Evolutionary conservation across 2,329 filamentous ascomycete genomes (phyloP).

Genomic region (Fusarium nanum): DNA sequence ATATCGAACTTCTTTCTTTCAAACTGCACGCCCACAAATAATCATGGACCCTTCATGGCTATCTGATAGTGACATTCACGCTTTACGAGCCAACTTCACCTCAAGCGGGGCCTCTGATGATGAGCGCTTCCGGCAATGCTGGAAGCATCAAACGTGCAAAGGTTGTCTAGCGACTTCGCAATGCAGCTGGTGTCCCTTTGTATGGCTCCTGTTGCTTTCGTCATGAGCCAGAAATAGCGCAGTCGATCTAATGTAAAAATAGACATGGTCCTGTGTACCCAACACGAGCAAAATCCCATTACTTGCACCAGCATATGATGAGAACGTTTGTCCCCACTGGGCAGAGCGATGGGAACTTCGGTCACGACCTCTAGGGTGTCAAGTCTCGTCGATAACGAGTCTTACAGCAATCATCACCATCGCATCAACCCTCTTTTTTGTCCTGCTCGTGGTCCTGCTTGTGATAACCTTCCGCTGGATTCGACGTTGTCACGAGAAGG

Average conservation of each 20-base stretch:
- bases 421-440: constrained; percentile 45
- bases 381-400: constrained; percentile 52
- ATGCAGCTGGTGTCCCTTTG: constrained; percentile 67
- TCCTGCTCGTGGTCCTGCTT: constrained; percentile 43
- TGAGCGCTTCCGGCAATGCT: constrained; percentile 62
- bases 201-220: constrained; percentile 45
- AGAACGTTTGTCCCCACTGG: constrained; percentile 64
- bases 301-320: constrained; percentile 63
- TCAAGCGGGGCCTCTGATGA: constrained; percentile 44
- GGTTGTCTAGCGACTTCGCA: constrained; percentile 57
- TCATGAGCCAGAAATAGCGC: background rate
- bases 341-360: constrained; percentile 56
- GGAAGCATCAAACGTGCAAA: constrained; percentile 62
- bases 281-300: constrained; percentile 59
- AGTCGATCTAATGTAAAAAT: constrained; percentile 19
- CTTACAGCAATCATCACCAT: constrained; percentile 47
- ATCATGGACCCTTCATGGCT: constrained; percentile 27
- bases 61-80: constrained; percentile 18
- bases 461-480: constrained; percentile 37
- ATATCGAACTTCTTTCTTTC: background rate
- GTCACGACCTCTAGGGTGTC: constrained; percentile 52
- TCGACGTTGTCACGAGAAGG: constrained; percentile 37
- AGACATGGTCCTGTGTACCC: constrained; percentile 67
- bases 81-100: constrained; percentile 49
- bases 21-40: background rate